Percentiles rank a stretch among this genome's conserved stretches.
Conservation (phyloP, 176 grass and related monocot genomes). For the Zea mays region Zm-B73-REFERENCE-NAM-5.0 NC_050099.1:192097501-192098000, state of each 20-base stretch:
- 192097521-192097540: too few species aligned
- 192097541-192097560: too few species aligned
- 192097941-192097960: too few species aligned
- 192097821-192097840: too few species aligned
- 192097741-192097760: not conserved
- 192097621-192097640: not conserved
- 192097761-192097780: conserved; percentile 24
- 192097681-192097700: not conserved
- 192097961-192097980: too few species aligned
- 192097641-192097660: not conserved
- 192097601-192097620: not conserved
- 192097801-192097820: not conserved
- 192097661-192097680: not conserved
- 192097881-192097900: too few species aligned
- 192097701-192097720: not conserved
- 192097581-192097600: not conserved
- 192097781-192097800: conserved; percentile 14
- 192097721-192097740: conserved; percentile 13
- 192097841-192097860: too few species aligned
- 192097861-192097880: too few species aligned
- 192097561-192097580: conserved; percentile 3
- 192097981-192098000: too few species aligned
- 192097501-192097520: too few species aligned
- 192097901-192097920: too few species aligned
- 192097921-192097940: too few species aligned